These are phyloP conservation scores for Albophoma yamanashiensis DNA, from an alignment of 2,329 filamentous ascomycete species.

Conservation along the genomic window DNA sequence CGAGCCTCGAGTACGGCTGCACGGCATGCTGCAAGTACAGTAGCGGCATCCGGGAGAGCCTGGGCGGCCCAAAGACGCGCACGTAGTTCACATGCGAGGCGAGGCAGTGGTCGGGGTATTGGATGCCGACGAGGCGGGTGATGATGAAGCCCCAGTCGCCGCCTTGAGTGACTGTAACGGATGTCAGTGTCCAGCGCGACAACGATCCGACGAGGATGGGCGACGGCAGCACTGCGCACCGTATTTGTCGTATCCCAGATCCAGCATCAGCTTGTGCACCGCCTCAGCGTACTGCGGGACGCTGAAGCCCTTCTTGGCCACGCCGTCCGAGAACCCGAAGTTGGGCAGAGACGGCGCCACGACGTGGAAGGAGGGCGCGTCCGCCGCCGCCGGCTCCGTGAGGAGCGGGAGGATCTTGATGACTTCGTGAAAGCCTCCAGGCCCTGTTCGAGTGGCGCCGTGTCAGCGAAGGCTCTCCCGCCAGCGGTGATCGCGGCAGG, in stretches of 20 bases:
- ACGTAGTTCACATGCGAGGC: slow-evolving; percentile 43
- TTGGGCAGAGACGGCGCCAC: slow-evolving; percentile 48
- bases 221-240: slow-evolving; percentile 8
- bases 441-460: slow-evolving; percentile 26
- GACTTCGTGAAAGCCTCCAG: slow-evolving; percentile 59
- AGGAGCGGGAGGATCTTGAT: slow-evolving; percentile 47
- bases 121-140: slow-evolving; percentile 47
- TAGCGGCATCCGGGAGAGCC: background rate
- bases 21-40: background rate
- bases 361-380: slow-evolving; percentile 38
- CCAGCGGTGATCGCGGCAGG: background rate
- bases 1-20: background rate
- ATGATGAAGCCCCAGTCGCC: slow-evolving; percentile 64
- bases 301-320: slow-evolving; percentile 18
- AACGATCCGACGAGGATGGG: background rate
- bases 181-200: background rate
- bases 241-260: slow-evolving; percentile 42
- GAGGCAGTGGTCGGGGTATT: slow-evolving; percentile 40
- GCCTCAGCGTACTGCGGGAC: slow-evolving; percentile 36
- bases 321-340: slow-evolving; percentile 29
- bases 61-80: background rate
- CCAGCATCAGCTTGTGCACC: slow-evolving; percentile 57
- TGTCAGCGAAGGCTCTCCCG: background rate
- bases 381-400: slow-evolving; percentile 13
- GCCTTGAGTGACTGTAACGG: slow-evolving; percentile 37